Base-by-base conservation (phyloP, 768 basidiomycete species). In the Termitomyces sp. region DNA sequence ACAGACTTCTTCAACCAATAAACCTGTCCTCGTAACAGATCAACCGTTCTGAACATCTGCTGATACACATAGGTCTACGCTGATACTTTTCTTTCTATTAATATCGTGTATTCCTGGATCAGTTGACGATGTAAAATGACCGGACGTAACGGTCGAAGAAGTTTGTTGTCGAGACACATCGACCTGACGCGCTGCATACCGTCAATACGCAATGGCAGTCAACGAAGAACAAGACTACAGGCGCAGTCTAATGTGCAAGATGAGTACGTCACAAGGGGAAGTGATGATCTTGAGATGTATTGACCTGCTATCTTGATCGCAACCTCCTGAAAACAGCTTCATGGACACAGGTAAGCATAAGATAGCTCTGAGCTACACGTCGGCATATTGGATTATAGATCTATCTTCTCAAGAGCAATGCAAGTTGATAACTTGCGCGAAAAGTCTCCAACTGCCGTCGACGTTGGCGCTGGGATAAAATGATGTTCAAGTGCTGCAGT, bases 121-220 rank as follows among this genome's bases (percentile, higher is more conserved):
- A 56, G n/a, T 55, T 22, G 7, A 49, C n/a, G 34, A 58, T 47
- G 45, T 24, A 60, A 39, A 58, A 62, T 55, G 47, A 31, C 26
- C 55, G 59, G 46, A 65, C 60, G 56, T 64, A 66, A 69, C 59
- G 63, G 58, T 50, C 59, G 54, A 15, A 57, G 60, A 41, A 52
- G 51, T 47, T 36, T 18, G 18, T 42, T 56, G 64, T 76, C 75
- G 18, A 82, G 75, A 64, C 83, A 83, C 10, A 75, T 77, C 29
- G 79, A 81, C 81, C 82, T 82, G 53, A 80, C 71, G 28, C 79
- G 74, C 62, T 82, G 77, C 79, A 82, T 82, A 31, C 18, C 29
- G 33, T 47, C 22, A 13, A 7, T 15, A 24, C 4, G 4, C 48
- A 16, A n/a, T 31, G n/a, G 33, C n/a, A 22, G n/a, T 31, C n/a